These are phyloP conservation scores for Thoreauomyces humboldtii DNA, from an alignment of 192 early-diverging fungal genomes.

Conservation along the genomic window DNA sequence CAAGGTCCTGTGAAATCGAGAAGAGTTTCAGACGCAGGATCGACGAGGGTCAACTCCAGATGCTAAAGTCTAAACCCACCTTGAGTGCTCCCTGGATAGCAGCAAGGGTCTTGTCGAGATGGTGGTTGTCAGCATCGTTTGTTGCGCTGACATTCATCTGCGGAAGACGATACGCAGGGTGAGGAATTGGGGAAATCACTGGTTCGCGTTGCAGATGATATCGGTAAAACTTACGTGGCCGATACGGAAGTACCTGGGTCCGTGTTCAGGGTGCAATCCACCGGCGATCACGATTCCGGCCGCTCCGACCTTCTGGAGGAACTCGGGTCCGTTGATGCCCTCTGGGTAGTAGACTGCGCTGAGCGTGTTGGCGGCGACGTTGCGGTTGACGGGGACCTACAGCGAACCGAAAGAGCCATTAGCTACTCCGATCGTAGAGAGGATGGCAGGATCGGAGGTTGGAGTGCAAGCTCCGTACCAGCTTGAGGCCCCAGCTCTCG, in stretches of 20 bases:
- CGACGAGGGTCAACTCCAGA: too few relatives aligned
- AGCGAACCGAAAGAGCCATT: too few relatives aligned
- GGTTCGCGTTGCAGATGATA: too few relatives aligned
- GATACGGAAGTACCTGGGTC: slow-evolving; percentile 90
- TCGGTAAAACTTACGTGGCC: slow-evolving; percentile 46
- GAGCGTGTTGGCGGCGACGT: slow-evolving; percentile 48
- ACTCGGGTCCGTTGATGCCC: slow-evolving; percentile 67
- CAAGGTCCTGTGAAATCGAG: too few relatives aligned
- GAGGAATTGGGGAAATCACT: too few relatives aligned
- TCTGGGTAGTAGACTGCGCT: slow-evolving; percentile 78
- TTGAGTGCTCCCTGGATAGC: slow-evolving; percentile 43
- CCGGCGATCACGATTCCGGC: slow-evolving; percentile 88
- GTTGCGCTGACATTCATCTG: slow-evolving; percentile 53
- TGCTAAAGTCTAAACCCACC: too few relatives aligned
- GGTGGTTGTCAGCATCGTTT: slow-evolving; percentile 31
- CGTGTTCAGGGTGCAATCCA: slow-evolving; percentile 80
- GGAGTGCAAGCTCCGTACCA: slow-evolving; percentile 60
- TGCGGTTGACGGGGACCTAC: slow-evolving; percentile 32
- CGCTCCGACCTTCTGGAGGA: slow-evolving; percentile 74
- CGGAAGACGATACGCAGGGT: too few relatives aligned
- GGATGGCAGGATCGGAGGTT: too few relatives aligned
- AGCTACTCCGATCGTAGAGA: too few relatives aligned
- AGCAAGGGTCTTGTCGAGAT: slow-evolving; percentile 43
- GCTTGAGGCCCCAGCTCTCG: slow-evolving; percentile 69
- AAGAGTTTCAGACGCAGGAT: too few relatives aligned